Evolutionary conservation across 495 filamentous ascomycete genomes (phyloP).

Genomic region (Eremomyces bilateralis): DNA sequence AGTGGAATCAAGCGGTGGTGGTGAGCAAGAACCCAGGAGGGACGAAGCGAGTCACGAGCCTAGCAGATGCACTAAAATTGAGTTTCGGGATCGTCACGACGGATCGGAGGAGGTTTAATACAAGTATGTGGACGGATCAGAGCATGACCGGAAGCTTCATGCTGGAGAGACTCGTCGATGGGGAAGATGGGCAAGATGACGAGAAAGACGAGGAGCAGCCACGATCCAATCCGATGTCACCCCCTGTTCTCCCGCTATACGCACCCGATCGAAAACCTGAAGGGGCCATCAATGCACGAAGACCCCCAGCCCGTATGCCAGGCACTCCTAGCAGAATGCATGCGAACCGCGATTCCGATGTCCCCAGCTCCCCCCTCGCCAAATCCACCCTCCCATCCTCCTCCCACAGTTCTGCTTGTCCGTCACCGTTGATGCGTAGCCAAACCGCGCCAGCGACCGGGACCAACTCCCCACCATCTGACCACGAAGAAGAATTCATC

Average conservation of each 20-base stretch:
- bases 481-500: background rate
- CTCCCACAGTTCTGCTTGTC: background rate
- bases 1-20: conserved; percentile 81
- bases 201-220: background rate
- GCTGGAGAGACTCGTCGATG: conserved; percentile 20
- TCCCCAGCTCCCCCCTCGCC: background rate
- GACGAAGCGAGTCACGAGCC: conserved; percentile 88
- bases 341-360: no score
- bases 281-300: no score
- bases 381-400: background rate
- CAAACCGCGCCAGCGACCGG: background rate
- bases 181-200: background rate
- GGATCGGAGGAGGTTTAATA: conserved; percentile 46
- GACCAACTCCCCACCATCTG: no score
- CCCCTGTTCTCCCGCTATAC: no score
- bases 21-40: conserved; percentile 97
- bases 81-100: conserved; percentile 96
- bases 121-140: conserved; percentile 22
- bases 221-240: background rate
- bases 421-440: background rate
- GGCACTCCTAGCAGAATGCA: no score
- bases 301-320: no score
- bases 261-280: no score
- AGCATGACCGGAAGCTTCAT: conserved; percentile 41
- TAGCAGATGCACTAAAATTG: conserved; percentile 88